Evolutionary conservation across 2,329 filamentous ascomycete species (phyloP), one percentile per base, ranked within the genome.

Genomic region (Sporothrix humicola): DNA sequence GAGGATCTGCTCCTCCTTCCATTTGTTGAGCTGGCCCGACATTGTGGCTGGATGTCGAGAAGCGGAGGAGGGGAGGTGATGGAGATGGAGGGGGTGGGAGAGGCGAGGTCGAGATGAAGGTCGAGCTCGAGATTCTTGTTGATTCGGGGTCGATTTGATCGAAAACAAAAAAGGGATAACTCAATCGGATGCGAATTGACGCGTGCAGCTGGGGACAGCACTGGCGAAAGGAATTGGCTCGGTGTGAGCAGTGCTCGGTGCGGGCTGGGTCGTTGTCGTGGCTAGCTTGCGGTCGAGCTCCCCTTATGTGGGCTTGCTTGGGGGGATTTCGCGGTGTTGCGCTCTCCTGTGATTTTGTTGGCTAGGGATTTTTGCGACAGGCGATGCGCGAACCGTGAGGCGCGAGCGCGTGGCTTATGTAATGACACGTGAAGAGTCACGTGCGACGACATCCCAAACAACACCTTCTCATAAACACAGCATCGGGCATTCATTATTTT

Each of bases 1-100:
- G 79, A 90, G 87, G 79, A 90, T 83, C 84, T 90, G 88, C 81
- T 90, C 88, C 84, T 90, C 88, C 81, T 87, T 86, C 86, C 87
- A 90, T 82, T 89, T 90, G 79, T 84, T 85, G 78, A 85, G 83
- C 75, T 87, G 85, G 80, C 82, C 83, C 76, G 88, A 86, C 88
- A 90, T 90, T 13, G 71, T 74, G 72, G 23, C 66, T 42, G 20
- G 69, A 48, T 50, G 42, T 23, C 44, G 58, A 31, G 44, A 1
- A 1, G 52, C 10, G 20, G 69, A 15, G 37, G 31, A 44, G 37
- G 12, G 15, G 58, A 13, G 68, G 52, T n/a, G 52, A 26, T 52
- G 63, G 37, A 7, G 10, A 12, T 8, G 20, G 31, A 23, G 15
- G 70, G 13, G 63, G 44, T 52, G 15, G 37, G 46, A 9, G 44